Base-by-base conservation (phyloP, 2,329 filamentous ascomycete genomes). In the Penicillium psychrosexuale region DNA sequence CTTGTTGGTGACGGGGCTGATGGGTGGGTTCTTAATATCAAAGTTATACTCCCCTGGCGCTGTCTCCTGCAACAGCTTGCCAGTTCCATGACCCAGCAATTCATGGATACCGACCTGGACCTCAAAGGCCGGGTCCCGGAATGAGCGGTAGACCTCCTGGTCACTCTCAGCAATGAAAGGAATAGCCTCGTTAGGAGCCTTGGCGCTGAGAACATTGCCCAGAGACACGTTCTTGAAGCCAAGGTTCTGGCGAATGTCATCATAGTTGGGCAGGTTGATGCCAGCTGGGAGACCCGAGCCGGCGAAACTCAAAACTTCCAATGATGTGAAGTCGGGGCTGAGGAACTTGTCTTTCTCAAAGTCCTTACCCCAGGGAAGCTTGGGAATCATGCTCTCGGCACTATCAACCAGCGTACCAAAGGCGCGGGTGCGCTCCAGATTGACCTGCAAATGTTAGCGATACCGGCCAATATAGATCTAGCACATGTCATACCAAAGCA, bases 281-380 rank as follows among this genome's bases (percentile, higher is more conserved):
- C 82, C 83, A 13, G 82, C 83, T 19, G 83, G 84, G 44, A 86
- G 84, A 55, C 83, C 84, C 50, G 80, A 82, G 8, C 82, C 82
- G 22, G 83, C 82, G 64, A 97, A 97, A 0, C 88, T 91, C 57
- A 97, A 75, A 3, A 97, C 91, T 72, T 99, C 94, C 1, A 97
- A 81, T 9, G 89, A 94, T 0, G 94, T 97, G 69, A 99, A 99
- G 72, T 99, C 94, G 0, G 94, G 94, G 49, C 90, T 93, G 34
- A 96, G 76, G 74, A 99, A 99, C 68, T 89, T 91, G 78, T 97
- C 92, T 75, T 97, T 97, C 71, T 99, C 94, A 62, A 97, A 99
- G 0, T 90, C 89, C 44, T 84, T 82, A 34, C 80, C 78, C 94
- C 94, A 99, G 0, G 94, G 94, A 13, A 99, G 78, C 59, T 95